These are phyloP conservation scores for Byssothecium circinans DNA, from an alignment of 2,329 filamentous ascomycete genomes.

Conservation along the genomic window DNA sequence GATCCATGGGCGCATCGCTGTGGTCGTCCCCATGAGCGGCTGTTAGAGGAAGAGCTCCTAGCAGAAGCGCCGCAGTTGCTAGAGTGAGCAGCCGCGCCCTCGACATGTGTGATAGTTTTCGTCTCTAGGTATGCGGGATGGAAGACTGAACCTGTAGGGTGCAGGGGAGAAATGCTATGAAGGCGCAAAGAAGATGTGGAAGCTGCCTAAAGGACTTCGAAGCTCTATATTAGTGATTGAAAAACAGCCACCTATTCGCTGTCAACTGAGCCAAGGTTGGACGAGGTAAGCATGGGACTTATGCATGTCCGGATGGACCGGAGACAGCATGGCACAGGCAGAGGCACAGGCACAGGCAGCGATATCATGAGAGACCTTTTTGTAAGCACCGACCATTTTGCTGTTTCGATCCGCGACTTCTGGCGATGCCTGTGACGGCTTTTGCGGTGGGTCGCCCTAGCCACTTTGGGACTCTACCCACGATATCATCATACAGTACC, in stretches of 20 bases:
- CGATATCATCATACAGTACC: neutral
- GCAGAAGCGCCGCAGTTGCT: slow-evolving; percentile 43
- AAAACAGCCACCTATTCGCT: slow-evolving; percentile 5
- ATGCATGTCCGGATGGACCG: slow-evolving; percentile 23
- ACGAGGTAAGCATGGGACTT: slow-evolving; percentile 11
- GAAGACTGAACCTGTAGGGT: slow-evolving; percentile 1
- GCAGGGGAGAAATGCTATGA: neutral
- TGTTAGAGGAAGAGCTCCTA: slow-evolving; percentile 44
- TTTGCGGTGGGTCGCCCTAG: slow-evolving; percentile 8
- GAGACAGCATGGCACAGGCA: slow-evolving; percentile 12
- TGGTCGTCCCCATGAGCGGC: slow-evolving; percentile 46
- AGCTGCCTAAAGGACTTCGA: neutral
- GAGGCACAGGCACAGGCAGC: slow-evolving; percentile 11
- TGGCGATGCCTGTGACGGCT: slow-evolving; percentile 8
- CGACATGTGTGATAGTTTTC: slow-evolving; percentile 31
- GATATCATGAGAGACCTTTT: slow-evolving; percentile 24
- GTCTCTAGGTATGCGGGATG: neutral
- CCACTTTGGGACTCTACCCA: neutral
- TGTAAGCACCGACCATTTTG: slow-evolving; percentile 27
- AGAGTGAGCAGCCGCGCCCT: slow-evolving; percentile 20
- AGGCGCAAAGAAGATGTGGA: neutral
- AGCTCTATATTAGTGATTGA: neutral
- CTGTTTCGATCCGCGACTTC: slow-evolving; percentile 23
- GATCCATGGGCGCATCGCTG: slow-evolving; percentile 23
- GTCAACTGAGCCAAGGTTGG: slow-evolving; percentile 7